Base-by-base conservation (phyloP, 371 early-diverging fungal genomes). In the Chytridium lagenaria region DNA sequence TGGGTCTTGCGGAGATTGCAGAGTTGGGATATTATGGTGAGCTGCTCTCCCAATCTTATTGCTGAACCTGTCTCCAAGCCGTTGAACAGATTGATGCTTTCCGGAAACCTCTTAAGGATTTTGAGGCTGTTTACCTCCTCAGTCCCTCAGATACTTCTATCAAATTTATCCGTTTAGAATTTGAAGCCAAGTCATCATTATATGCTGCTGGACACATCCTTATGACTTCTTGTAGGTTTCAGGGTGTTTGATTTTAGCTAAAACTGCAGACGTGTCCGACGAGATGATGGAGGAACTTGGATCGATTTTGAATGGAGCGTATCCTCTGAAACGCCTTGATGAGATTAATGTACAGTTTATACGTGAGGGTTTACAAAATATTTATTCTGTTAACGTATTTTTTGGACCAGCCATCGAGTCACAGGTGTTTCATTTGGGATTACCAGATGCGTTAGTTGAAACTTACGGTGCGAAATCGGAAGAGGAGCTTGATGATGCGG, bases 151-250 rank as follows among this genome's bases (percentile, higher is more conserved):
- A 52, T n/a, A 52, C 55, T 5, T 52, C 55, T 26, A 26, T 52
- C 12, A 52, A 52, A 52, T 52, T 22, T 26, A 23, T 52, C 55
- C 12, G 55, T 7, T 5, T 52, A 26, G 55, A 52, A 23, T 52
- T 52, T 52, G 55, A 26, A 26, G 26, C 55, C 5, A 26, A 26
- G 5, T 23, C 55, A 5, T 23, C 55, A 22, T 23, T 52, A 15
- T 52, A 52, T 52, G 55, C 55, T 52, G 55, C n/a, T 26, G 55
- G n/a, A n/a, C 55, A 52, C 55, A 26, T 52, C 23, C 55, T 52
- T 12, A 52, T 52, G 55, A 52, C 55, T 26, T 52, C 55, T 15
- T 52, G 55, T 52, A 52, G 5, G 55, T n/a, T 5, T 10, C 55
- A 52, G 55, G 5, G 23, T 15, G n/a, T 26, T 44, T 44, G 12